Conservation (phyloP, 192 early-diverging fungal genomes). For the Podila epigama region DNA sequence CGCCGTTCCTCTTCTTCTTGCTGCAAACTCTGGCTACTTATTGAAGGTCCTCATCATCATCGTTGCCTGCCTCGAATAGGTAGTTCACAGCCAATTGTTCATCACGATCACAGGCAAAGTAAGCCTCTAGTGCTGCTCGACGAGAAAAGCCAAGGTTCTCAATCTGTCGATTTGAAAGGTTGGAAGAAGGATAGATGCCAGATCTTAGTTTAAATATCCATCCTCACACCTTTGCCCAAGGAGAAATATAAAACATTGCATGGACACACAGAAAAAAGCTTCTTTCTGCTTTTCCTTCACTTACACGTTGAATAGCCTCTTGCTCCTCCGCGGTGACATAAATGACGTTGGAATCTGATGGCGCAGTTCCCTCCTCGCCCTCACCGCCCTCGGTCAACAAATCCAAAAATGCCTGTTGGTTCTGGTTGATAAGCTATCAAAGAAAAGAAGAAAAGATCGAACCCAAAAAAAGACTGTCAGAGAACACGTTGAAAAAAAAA, state of each 20-base stretch:
- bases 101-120: conserved; percentile 97
- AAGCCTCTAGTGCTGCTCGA: conserved; percentile 87
- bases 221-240: too few species aligned
- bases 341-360: conserved; percentile 68
- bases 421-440: conserved; percentile 73
- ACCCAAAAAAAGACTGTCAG: too few species aligned
- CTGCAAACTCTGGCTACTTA: not conserved
- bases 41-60: conserved; percentile 43
- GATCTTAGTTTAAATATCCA: too few species aligned
- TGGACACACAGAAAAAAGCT: not conserved
- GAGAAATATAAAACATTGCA: too few species aligned
- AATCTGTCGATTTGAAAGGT: conserved; percentile 58
- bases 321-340: conserved; percentile 89
- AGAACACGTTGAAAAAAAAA: not conserved
- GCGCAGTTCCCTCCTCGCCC: conserved; percentile 58
- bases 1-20: not conserved
- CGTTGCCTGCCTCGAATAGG: conserved; percentile 81
- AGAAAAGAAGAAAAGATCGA: too few species aligned
- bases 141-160: conserved; percentile 88
- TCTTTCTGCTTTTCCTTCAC: conserved; percentile 14
- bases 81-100: conserved; percentile 98
- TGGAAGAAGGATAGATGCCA: not conserved
- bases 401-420: conserved; percentile 83
- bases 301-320: conserved; percentile 86
- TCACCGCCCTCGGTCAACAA: conserved; percentile 73